Base-by-base conservation (phyloP, 768 basidiomycete genomes). In the Suillus tomentosus region DNA sequence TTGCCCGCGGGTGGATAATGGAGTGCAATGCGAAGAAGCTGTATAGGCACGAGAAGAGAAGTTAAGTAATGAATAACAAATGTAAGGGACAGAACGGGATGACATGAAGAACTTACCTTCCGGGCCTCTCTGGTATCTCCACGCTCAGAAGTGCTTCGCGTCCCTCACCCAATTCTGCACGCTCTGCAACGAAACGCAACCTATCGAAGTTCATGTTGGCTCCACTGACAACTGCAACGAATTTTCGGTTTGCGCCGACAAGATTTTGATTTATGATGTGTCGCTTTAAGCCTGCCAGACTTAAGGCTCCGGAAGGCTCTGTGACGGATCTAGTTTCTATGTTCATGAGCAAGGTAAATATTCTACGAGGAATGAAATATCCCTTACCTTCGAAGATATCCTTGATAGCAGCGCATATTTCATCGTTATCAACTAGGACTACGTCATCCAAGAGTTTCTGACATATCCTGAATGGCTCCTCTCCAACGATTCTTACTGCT, bases 171-270 rank as follows among this genome's bases (percentile, higher is more conserved):
- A 99, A 82, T 76, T 98, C 95, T 3, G 97, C 97, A 63, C 97
- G 95, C 75, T 99, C 97, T 22, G 97, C 92, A n/a, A 99, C 96
- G 73, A 99, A 99, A 11, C 97, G 87, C 54, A 99, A 77, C 50
- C 96, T 87, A 72, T 95, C 93, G 77, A 99, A 99, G 79, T 99
- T 99, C 94, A 99, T 97, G 78, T 99, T 99, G 19, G 96, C 97
- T 24, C 97, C 97, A 71, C 94, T 96, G 67, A 99, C 80, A 60
- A 98, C 88, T 6, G 87, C 95, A 37, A 98, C 96, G 67, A 96
- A 97, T 63, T 86, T 88, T 79, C 94, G 94, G 62, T 90, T 84
- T 2, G 92, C 87, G 43, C 92, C 93, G 60, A 95, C 69, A 40
- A 99, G 85, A 60, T 89, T 84, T 75, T 97, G 93, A 64, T 88